phyloP scores from a whole-genome alignment of 2,329 filamentous ascomycete species.

The Trichoderma citrinoviride region DNA sequence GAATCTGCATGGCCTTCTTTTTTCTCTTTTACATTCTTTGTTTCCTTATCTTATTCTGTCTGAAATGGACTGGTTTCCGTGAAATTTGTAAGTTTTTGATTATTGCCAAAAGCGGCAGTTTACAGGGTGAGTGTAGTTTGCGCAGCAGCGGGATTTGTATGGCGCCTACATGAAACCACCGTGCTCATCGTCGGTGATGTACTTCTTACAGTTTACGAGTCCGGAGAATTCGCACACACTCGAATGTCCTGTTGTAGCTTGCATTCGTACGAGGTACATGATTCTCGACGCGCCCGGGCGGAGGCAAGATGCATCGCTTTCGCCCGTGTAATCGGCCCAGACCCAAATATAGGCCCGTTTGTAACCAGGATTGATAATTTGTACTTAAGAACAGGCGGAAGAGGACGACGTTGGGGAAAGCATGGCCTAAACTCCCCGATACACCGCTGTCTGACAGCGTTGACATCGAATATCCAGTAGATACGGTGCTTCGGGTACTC shows the following conservation, averaged over 20 bases:
- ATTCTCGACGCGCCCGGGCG: not conserved
- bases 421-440: not conserved
- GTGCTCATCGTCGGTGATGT: not conserved
- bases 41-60: too few relatives aligned
- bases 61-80: too few relatives aligned
- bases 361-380: too few relatives aligned
- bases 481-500: constrained; percentile 1
- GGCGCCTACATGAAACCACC: not conserved
- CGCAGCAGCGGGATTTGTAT: not conserved
- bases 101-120: not conserved
- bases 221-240: not conserved
- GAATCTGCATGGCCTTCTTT: too few relatives aligned
- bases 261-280: not conserved
- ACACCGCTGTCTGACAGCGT: not conserved
- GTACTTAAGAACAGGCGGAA: too few relatives aligned
- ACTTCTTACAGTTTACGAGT: not conserved
- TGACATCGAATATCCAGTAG: not conserved
- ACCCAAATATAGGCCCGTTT: not conserved
- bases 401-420: not conserved
- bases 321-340: not conserved
- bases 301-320: not conserved
- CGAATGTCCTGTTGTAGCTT: not conserved
- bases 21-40: too few relatives aligned
- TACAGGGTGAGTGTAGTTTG: too few relatives aligned
- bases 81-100: too few relatives aligned